phyloP scores from a whole-genome alignment of 2,329 filamentous ascomycete genomes.

The Amphichorda felina region DNA sequence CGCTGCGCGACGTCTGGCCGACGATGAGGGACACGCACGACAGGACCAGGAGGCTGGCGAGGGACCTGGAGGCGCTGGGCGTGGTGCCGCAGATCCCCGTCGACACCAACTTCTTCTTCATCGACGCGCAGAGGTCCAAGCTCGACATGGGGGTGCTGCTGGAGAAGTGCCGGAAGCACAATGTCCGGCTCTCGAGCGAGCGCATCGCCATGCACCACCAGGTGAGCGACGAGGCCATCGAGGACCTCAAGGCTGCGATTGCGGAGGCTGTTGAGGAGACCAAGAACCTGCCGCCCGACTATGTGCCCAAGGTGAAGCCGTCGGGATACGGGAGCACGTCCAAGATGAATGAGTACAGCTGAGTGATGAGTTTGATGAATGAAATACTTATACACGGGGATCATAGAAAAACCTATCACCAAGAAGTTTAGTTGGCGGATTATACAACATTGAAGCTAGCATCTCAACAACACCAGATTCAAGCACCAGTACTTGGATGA shows the following conservation, averaged over 20 bases:
- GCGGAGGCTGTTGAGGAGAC: not conserved
- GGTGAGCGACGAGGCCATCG: slow-evolving; percentile 1
- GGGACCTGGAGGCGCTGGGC: slow-evolving; percentile 6
- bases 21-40: slow-evolving; percentile 9
- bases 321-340: not conserved
- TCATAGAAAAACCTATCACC: too few relatives aligned
- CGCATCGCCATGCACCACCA: slow-evolving; percentile 4
- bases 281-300: not conserved
- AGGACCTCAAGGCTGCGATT: not conserved
- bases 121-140: slow-evolving; percentile 8
- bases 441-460: too few relatives aligned
- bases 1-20: slow-evolving; percentile 28
- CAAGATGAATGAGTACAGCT: not conserved
- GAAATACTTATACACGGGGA: too few relatives aligned
- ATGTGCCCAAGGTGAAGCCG: not conserved
- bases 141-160: not conserved
- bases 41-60: slow-evolving; percentile 8
- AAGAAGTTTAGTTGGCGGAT: too few relatives aligned
- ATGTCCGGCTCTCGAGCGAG: not conserved
- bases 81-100: slow-evolving; percentile 12
- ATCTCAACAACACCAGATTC: too few relatives aligned
- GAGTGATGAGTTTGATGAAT: too few relatives aligned
- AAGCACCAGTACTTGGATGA: too few relatives aligned
- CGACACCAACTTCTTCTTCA: slow-evolving; percentile 14
- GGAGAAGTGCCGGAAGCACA: slow-evolving; percentile 3